These are phyloP conservation scores for Cordyceps militaris DNA, from an alignment of 2,329 filamentous ascomycete species.

Conservation along the genomic window DNA sequence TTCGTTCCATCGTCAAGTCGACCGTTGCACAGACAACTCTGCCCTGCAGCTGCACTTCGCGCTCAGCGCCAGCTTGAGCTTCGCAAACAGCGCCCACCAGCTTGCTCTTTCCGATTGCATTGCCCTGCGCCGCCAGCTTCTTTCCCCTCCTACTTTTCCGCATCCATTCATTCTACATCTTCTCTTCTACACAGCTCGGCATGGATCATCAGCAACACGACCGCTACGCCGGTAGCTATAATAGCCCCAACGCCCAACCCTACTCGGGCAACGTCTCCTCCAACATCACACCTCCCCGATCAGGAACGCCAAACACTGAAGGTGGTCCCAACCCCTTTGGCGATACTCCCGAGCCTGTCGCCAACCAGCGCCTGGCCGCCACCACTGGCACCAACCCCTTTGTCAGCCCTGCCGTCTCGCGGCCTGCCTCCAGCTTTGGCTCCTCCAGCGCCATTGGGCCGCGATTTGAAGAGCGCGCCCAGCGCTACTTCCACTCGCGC, in stretches of 20 bases:
- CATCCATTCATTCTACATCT: not conserved
- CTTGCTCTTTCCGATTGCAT: not conserved
- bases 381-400: conserved; percentile 36
- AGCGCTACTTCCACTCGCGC: conserved; percentile 66
- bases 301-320: conserved; percentile 37
- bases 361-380: conserved; percentile 24
- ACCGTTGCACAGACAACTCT: not conserved
- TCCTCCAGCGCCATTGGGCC: conserved; percentile 34
- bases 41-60: not conserved
- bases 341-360: conserved; percentile 31
- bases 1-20: not conserved
- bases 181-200: not conserved
- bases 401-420: conserved; percentile 36
- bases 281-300: conserved; percentile 32
- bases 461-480: conserved; percentile 31
- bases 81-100: not conserved
- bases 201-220: conserved; percentile 24
- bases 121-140: not conserved
- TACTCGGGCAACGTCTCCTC: conserved; percentile 32
- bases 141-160: not conserved
- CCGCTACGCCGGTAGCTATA: conserved; percentile 20
- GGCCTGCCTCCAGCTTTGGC: conserved; percentile 41
- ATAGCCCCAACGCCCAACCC: conserved; percentile 15
- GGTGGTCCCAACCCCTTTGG: conserved; percentile 33
- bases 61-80: not conserved